These are phyloP conservation scores for Dactylellina parvicollis DNA, from an alignment of 2,329 filamentous ascomycete species.

Conservation along the genomic window DNA sequence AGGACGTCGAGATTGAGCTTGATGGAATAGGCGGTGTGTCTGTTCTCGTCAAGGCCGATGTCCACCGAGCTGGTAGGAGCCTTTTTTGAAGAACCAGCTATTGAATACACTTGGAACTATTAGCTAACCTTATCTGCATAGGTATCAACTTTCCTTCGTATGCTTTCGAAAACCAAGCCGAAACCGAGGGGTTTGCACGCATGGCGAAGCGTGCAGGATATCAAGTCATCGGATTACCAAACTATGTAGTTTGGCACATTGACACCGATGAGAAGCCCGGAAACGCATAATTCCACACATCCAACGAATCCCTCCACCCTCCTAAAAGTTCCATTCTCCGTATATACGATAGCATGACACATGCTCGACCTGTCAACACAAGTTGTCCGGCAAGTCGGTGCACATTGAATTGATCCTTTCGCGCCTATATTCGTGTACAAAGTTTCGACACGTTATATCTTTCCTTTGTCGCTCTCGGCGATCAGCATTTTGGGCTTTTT, in stretches of 20 bases:
- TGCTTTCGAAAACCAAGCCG: constrained; percentile 97
- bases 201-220: constrained; percentile 98
- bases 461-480: background rate
- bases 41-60: constrained; percentile 96
- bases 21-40: constrained; percentile 97
- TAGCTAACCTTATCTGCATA: constrained; percentile 60
- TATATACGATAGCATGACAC: constrained; percentile 12
- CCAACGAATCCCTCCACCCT: background rate
- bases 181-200: constrained; percentile 97
- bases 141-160: constrained; percentile 98
- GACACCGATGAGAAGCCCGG: constrained; percentile 95
- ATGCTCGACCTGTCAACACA: background rate
- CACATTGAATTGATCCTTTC: background rate
- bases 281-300: constrained; percentile 61
- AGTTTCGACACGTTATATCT: background rate
- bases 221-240: constrained; percentile 88
- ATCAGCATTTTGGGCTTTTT: background rate
- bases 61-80: constrained; percentile 84
- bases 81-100: constrained; percentile 29
- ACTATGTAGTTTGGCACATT: constrained; percentile 98
- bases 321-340: background rate
- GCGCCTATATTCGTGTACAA: constrained; percentile 31
- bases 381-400: background rate
- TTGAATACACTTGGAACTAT: background rate
- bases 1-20: constrained; percentile 88